Base-by-base conservation (phyloP, 2,329 filamentous ascomycete species). In the Alternaria infectoria region DNA sequence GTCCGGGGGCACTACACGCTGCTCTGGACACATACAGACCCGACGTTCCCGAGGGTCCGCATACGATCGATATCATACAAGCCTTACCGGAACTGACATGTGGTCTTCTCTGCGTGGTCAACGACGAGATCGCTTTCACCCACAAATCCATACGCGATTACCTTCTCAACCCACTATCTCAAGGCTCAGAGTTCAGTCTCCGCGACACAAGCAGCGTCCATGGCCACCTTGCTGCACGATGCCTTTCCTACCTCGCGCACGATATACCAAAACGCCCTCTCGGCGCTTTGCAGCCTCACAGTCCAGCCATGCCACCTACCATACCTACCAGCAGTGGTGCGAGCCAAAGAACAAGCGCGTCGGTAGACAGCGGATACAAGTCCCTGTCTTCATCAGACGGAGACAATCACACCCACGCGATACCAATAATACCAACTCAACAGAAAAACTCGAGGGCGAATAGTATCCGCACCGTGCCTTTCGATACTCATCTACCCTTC, bases 291-390 rank as follows among this genome's bases (percentile, higher is more conserved):
- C 64, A 67, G 43, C 73, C 65, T 17, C 58, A 62, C 6, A 61
- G 54, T 25, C 65, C 58, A 52, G 63, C 65, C 17, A 32, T 59
- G 21, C 44, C 60, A 6, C 43, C 64, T 43, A 13, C 54, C 5
- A 40, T 58, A n/a, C 50, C 67, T 6, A 62, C 65, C 5, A 69
- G 67, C 28, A 75, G 73, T 44, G 65, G 68, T 15, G 66, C 66
- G 12, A 76, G 73, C 23, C 67, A 72, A 44, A 62, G 71, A 15
- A 78, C 74, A 9, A 68, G 58, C 52, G 63, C 61, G 26, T 76
- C 75, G 1, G 68, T 61, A n/a, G 75, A 78, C 36, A 77, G 74
- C 40, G 75, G 74, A 19, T 78, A 77, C 66, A 74, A 73, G 26
- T 76, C 74, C 15, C 55, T 72, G 32, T 74, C 68, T 5, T 74